A percentile compares a stretch with the other conserved stretches of the same genome.
Evolutionary conservation across 306 rosid species (phyloP).

Genomic region (Vigna trinervia): DNA sequence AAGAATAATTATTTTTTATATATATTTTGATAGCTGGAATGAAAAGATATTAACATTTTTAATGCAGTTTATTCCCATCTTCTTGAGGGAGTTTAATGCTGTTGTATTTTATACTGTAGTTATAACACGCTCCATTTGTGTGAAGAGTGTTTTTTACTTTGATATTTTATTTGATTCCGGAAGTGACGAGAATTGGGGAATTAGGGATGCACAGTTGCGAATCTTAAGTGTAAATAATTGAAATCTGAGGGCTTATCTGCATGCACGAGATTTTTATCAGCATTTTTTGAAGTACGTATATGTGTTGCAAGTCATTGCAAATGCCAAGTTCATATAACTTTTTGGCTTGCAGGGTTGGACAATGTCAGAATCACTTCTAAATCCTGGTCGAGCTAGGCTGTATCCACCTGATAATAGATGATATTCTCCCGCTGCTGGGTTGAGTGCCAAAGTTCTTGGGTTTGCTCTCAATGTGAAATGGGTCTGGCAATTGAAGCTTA

Average conservation of each 20-base stretch:
- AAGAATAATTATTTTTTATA: background rate
- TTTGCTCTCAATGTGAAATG: slow-evolving; percentile 34
- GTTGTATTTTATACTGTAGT: background rate
- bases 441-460: slow-evolving; percentile 29
- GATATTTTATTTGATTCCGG: slow-evolving; percentile 26
- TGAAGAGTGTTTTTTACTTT: background rate
- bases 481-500: slow-evolving; percentile 10
- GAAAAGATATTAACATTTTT: background rate
- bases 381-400: slow-evolving; percentile 96
- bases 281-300: slow-evolving; percentile 17
- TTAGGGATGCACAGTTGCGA: background rate
- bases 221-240: slow-evolving; percentile 5
- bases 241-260: slow-evolving; percentile 29
- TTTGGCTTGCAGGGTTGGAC: slow-evolving; percentile 81
- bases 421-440: slow-evolving; percentile 46
- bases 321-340: slow-evolving; percentile 1
- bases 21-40: slow-evolving; percentile 3
- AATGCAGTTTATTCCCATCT: background rate
- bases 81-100: slow-evolving; percentile 10
- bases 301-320: background rate
- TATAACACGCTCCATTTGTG: background rate
- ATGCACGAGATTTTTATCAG: background rate
- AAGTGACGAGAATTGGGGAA: background rate
- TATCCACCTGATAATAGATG: slow-evolving; percentile 49
- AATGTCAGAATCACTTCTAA: slow-evolving; percentile 91